Evolutionary conservation across 768 basidiomycete genomes (phyloP), one percentile per base, ranked within the genome.

Genomic region (Megacollybia marginata): DNA sequence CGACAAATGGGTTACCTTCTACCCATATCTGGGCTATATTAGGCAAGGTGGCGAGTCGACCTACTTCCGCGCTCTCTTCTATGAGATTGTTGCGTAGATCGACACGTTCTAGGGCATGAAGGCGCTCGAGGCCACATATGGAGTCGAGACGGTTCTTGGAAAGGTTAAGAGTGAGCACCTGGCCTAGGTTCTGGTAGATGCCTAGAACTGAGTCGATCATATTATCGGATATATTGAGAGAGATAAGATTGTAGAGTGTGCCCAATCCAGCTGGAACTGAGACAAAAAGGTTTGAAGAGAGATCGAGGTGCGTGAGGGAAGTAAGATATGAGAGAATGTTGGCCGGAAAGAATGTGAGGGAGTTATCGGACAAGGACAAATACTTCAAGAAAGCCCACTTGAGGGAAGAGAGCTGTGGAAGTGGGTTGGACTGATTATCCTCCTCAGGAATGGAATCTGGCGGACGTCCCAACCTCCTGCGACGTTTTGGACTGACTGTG

Each of bases 191-290:
- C 34, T 78, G 78, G 60, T 92, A 88, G 51, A 96, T 89, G 28
- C 89, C 88, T 4, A 93, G 78, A 15, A 98, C 85, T 15, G 94
- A 93, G 63, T 95, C 92, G 56, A 99, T 92, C 81, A 99, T 91
- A 69, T 99, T 99, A 65, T 94, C 88, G 13, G 89, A 76, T n/a
- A 99, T 79, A 66, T 96, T 94, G 57, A 99, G 83, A n/a, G 88
- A 89, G 48, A 82, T 66, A 47, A 99, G 86, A 54, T 84, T 87
- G 59, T 83, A 80, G 19, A 99, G 78, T 5, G 72, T 61, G 13
- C 82, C 76, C 32, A 95, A 75, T 18, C 85, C 87, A 1, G 84
- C 64, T 1, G 92, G 92, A n/a, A 94, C 76, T 31, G 90, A 87
- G 38, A 93, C 82, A 43, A 97, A 79, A 15, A 96, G 80, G 63